Evolutionary conservation across 1,284 basidiomycete species (phyloP).

Genomic region (Entoloma clypeatum): DNA sequence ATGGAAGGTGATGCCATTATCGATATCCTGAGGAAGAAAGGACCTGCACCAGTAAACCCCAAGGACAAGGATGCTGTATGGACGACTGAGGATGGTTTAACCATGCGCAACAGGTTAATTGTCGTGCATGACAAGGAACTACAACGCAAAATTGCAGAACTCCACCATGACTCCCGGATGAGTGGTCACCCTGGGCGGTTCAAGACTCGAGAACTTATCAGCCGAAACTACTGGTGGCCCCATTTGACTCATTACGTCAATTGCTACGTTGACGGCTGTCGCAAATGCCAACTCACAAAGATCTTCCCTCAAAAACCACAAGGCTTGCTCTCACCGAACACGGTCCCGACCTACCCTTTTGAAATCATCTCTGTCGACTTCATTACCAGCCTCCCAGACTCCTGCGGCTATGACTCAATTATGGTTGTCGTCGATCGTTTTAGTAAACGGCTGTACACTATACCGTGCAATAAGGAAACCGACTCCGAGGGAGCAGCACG

Average conservation of each 20-base stretch:
- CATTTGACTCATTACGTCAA: conserved; percentile 25
- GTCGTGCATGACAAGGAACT: not conserved
- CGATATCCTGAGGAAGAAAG: conserved; percentile 1
- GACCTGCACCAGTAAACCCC: not conserved
- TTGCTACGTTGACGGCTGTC: conserved; percentile 36
- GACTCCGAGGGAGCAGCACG: conserved; percentile 13
- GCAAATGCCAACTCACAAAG: conserved; percentile 37
- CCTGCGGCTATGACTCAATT: conserved; percentile 26
- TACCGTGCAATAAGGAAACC: conserved; percentile 16
- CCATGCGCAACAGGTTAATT: not conserved
- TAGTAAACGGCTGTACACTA: conserved; percentile 20
- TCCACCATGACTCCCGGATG: conserved; percentile 27
- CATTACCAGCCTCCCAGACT: conserved; percentile 27
- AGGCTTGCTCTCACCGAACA: conserved; percentile 26
- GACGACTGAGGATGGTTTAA: conserved; percentile 1
- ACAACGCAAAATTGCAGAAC: conserved; percentile 18
- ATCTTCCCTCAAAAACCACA: conserved; percentile 14
- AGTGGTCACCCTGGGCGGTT: conserved; percentile 40
- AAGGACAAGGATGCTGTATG: conserved; percentile 1
- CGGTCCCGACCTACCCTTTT: conserved; percentile 26
- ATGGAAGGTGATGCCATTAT: conserved; percentile 7
- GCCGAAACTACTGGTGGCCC: conserved; percentile 43
- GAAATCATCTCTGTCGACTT: conserved; percentile 28
- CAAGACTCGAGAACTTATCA: conserved; percentile 35
- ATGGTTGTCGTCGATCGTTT: conserved; percentile 24